Evolutionary conservation across 441 rosid genomes (phyloP).

Genomic region (Rhodomyrtus psidioides): DNA sequence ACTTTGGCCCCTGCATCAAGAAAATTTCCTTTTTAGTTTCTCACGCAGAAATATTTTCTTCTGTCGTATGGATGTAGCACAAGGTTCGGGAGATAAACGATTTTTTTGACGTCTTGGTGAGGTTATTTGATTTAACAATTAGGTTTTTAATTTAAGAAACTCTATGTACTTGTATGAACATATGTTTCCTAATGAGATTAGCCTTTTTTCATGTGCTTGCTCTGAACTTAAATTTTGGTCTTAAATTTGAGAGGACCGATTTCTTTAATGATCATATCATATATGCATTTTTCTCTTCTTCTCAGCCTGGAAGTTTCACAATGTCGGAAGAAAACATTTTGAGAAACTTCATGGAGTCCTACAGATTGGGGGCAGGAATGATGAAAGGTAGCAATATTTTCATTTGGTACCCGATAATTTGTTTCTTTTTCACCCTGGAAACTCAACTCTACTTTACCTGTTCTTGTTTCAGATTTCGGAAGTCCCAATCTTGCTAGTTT

Average conservation of each 20-base stretch:
- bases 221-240: background rate
- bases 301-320: conserved; percentile 56
- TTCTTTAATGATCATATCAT: background rate
- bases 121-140: background rate
- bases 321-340: conserved; percentile 50
- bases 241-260: background rate
- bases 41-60: background rate
- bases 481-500: conserved; percentile 48
- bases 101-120: background rate
- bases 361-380: conserved; percentile 64
- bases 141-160: background rate
- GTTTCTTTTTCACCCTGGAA: background rate
- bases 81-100: background rate
- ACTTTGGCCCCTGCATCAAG: background rate
- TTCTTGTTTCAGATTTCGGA: conserved; percentile 49
- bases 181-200: background rate
- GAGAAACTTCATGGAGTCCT: conserved; percentile 56
- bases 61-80: background rate
- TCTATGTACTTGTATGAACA: background rate
- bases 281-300: conserved; percentile 3
- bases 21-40: background rate
- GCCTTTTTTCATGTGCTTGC: background rate
- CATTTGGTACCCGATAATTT: background rate
- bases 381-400: conserved; percentile 49
- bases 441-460: conserved; percentile 3